A percentile compares a stretch with the other conserved stretches of the same genome.
These are phyloP conservation scores for Pichia thaimueangensis DNA, from an alignment of 805 yeast genomes.

Conservation along the genomic window DNA sequence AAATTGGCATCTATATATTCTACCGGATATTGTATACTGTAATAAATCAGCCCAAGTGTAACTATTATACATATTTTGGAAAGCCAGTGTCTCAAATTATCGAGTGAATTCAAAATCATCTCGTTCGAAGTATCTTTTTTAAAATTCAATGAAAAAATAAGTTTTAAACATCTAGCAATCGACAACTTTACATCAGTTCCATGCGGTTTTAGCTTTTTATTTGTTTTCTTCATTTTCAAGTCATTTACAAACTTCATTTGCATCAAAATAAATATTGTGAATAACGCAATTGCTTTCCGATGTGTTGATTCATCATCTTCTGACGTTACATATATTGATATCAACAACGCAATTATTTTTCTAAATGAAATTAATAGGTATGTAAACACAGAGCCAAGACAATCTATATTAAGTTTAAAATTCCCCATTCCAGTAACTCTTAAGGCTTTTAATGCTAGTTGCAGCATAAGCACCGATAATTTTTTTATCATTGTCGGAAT, in stretches of 20 bases:
- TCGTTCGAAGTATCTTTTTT: too few species aligned
- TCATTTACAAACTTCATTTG: conserved; percentile 24
- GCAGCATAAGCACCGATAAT: conserved; percentile 15
- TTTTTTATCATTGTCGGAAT: conserved; percentile 22
- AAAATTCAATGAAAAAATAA: too few species aligned
- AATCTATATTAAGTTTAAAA: background rate
- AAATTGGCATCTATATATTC: background rate
- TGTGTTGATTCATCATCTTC: conserved; percentile 26
- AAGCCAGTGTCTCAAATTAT: too few species aligned
- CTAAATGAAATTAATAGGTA: conserved; percentile 23
- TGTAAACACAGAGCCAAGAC: conserved; percentile 18
- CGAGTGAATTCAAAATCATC: too few species aligned
- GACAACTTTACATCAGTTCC: too few species aligned
- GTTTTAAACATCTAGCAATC: too few species aligned
- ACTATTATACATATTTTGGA: too few species aligned
- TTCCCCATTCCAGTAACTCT: background rate
- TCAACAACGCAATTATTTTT: conserved; percentile 23
- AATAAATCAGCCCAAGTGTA: conserved; percentile 1
- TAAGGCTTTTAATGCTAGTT: conserved; percentile 5
- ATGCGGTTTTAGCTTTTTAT: too few species aligned
- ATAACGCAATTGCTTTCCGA: conserved; percentile 24
- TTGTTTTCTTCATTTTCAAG: conserved; percentile 11
- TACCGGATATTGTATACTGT: background rate
- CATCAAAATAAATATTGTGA: conserved; percentile 20
- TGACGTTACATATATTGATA: conserved; percentile 25